Evolutionary conservation across 805 yeast genomes (phyloP).

Genomic region (Kuraishia capsulata): DNA sequence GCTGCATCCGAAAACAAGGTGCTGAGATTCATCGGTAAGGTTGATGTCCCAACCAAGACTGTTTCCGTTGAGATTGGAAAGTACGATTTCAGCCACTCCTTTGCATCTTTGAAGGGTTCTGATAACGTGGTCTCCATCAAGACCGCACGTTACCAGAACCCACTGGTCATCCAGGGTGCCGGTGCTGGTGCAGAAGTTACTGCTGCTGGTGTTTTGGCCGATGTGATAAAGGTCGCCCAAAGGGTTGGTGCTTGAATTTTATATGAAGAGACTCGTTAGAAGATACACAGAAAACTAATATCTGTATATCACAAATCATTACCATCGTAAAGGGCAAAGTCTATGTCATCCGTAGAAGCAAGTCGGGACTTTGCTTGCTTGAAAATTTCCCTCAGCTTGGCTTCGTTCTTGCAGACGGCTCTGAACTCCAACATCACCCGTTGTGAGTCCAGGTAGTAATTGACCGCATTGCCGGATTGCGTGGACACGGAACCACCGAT

Average conservation of each 20-base stretch:
- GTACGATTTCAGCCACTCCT: conserved; percentile 85
- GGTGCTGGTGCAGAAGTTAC: conserved; percentile 76
- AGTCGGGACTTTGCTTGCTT: conserved; percentile 46
- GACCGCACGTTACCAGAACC: conserved; percentile 87
- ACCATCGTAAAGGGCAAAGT: conserved; percentile 3
- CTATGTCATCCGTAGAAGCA: conserved; percentile 24
- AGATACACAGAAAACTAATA: background rate
- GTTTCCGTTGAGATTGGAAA: conserved; percentile 85
- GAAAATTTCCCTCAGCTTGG: conserved; percentile 41
- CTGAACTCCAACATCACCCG: conserved; percentile 64
- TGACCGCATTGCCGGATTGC: conserved; percentile 10
- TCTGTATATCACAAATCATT: conserved; percentile 9
- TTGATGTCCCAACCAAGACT: conserved; percentile 60
- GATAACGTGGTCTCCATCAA: conserved; percentile 91
- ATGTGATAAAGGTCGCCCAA: conserved; percentile 85
- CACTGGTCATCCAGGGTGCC: conserved; percentile 95
- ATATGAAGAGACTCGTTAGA: too few species aligned
- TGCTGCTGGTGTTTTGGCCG: conserved; percentile 85
- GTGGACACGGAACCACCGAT: conserved; percentile 19
- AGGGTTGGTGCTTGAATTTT: conserved; percentile 41
- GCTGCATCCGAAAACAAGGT: conserved; percentile 84
- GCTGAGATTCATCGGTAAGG: conserved; percentile 86
- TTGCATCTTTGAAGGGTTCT: conserved; percentile 91
- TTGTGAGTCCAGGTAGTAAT: conserved; percentile 52
- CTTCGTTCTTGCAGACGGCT: conserved; percentile 46